phyloP scores from a whole-genome alignment of 192 early-diverging fungal genomes.

The Coemansia sp. region DNA sequence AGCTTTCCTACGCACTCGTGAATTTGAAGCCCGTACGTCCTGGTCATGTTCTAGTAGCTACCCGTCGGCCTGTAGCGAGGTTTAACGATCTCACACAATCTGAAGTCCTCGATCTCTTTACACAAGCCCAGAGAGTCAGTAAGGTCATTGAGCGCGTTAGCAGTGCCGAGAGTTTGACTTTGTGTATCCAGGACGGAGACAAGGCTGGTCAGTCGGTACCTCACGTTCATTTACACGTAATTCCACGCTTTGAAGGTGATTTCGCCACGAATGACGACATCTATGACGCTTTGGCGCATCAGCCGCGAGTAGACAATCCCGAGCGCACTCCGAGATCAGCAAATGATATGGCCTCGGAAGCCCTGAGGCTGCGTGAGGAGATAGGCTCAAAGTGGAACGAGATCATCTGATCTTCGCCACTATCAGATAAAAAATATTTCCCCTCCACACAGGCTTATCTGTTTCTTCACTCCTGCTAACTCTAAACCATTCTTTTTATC shows the following conservation, averaged over 20 bases:
- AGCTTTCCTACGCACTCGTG: conserved; percentile 76
- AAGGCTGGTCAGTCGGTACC: conserved; percentile 79
- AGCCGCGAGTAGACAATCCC: conserved; percentile 61
- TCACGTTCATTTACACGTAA: conserved; percentile 91
- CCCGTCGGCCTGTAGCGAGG: conserved; percentile 66
- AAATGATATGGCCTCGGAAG: conserved; percentile 73
- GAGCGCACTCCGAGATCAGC: conserved; percentile 66
- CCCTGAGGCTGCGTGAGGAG: conserved; percentile 27
- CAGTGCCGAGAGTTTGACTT: conserved; percentile 67
- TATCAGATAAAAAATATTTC: background rate
- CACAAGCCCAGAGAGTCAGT: conserved; percentile 75
- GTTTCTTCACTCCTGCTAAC: background rate
- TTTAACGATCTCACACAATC: conserved; percentile 75
- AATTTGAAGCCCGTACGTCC: conserved; percentile 91
- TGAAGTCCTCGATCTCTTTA: conserved; percentile 81
- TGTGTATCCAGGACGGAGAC: conserved; percentile 78
- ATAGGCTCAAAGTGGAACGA: conserved; percentile 18
- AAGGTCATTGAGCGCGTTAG: conserved; percentile 73
- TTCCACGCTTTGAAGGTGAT: conserved; percentile 79
- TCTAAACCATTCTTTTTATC: background rate
- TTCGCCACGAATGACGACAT: conserved; percentile 87
- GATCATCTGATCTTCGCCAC: background rate
- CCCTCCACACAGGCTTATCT: background rate
- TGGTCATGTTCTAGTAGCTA: conserved; percentile 78
- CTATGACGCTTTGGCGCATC: conserved; percentile 64